Percentiles rank a stretch among this genome's conserved stretches.
phyloP scores from a whole-genome alignment of 179 eudicot genomes.

The Monotropa hypopitys region DNA sequence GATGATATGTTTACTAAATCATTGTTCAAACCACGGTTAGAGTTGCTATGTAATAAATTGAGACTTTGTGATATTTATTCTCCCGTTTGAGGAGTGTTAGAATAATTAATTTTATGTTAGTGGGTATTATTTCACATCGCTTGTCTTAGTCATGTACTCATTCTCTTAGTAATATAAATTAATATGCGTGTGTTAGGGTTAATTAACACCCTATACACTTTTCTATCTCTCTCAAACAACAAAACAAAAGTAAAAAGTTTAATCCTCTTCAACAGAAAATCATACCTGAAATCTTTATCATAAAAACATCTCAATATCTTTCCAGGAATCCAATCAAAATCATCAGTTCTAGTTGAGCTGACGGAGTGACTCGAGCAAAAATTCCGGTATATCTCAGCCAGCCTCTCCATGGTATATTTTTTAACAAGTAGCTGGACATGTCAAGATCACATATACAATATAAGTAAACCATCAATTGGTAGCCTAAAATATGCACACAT shows the following conservation, averaged over 20 bases:
- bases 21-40: no score
- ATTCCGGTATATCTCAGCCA: conserved; percentile 62
- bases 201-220: no score
- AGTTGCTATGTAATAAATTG: no score
- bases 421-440: conserved; percentile 73
- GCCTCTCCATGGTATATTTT: conserved; percentile 85
- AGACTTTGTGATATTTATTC: no score
- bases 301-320: conserved; percentile 85
- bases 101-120: no score
- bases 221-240: no score
- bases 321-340: conserved; percentile 86
- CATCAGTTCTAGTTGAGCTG: conserved; percentile 23
- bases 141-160: no score
- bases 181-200: no score
- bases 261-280: background rate
- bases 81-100: no score
- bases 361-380: conserved; percentile 40
- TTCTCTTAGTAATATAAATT: no score
- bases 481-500: background rate
- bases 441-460: conserved; percentile 10
- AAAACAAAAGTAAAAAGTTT: background rate
- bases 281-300: conserved; percentile 92
- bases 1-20: no score
- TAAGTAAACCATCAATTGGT: background rate
- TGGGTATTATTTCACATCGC: no score